Conservation (phyloP, 2,329 filamentous ascomycete genomes). For the Pseudogymnoascus sp. region DNA sequence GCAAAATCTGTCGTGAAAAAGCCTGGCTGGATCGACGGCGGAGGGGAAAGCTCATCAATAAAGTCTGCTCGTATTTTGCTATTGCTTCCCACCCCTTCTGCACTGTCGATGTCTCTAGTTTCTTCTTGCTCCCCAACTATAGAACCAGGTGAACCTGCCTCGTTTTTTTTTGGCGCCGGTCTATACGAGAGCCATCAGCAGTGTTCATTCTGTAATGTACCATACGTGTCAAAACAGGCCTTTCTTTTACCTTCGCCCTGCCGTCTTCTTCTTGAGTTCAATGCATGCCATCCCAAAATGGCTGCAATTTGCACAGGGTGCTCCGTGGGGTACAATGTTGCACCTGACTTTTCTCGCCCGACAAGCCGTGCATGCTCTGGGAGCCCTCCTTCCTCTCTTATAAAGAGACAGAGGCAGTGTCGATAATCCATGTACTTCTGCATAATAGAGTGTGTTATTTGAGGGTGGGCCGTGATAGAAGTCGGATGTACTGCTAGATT, state of each 20-base stretch:
- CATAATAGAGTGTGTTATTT: not conserved
- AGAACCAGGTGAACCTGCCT: not conserved
- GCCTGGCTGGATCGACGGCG: not conserved
- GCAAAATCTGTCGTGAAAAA: not conserved
- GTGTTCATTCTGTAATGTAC: not conserved
- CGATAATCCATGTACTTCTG: not conserved
- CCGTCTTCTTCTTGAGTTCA: not conserved
- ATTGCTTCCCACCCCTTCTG: not conserved
- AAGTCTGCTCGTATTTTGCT: not conserved
- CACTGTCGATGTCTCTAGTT: not conserved
- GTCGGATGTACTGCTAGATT: not conserved
- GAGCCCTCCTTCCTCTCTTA: constrained; percentile 4
- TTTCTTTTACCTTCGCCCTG: not conserved
- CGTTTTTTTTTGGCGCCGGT: not conserved
- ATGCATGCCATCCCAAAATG: constrained; percentile 10
- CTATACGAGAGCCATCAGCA: not conserved
- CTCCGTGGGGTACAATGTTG: constrained; percentile 10
- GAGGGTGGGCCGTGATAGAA: not conserved
- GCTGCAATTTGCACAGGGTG: constrained; percentile 13
- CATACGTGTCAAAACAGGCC: not conserved
- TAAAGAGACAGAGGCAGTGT: not conserved
- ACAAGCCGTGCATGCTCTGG: constrained; percentile 10
- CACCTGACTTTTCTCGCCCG: constrained; percentile 13
- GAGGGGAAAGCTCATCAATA: not conserved
- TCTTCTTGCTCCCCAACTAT: not conserved